Evolutionary conservation across 495 filamentous ascomycete genomes (phyloP).

Genomic region (Extremus antarcticus): DNA sequence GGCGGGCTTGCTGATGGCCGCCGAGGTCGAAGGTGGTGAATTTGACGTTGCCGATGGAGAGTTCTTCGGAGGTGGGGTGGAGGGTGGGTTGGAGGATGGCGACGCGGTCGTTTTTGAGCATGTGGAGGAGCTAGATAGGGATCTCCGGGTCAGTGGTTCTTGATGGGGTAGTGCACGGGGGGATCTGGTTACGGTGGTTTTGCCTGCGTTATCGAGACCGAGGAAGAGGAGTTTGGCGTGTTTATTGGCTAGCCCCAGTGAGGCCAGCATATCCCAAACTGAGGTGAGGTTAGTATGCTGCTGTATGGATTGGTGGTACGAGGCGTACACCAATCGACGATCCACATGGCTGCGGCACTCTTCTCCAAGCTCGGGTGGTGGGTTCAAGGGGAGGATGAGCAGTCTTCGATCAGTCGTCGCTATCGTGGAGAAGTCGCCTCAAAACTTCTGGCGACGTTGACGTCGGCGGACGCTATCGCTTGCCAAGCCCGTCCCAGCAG

Average conservation of each 20-base stretch:
- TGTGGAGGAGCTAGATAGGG: slow-evolving; percentile 24
- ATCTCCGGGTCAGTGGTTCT: slow-evolving; percentile 42
- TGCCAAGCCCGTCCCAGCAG: background rate
- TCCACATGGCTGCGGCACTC: slow-evolving; percentile 78
- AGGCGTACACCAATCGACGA: slow-evolving; percentile 80
- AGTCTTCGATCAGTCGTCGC: no score
- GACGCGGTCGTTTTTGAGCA: slow-evolving; percentile 87
- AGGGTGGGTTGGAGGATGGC: slow-evolving; percentile 68
- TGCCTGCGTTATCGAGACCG: slow-evolving; percentile 93
- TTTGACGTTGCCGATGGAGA: slow-evolving; percentile 70
- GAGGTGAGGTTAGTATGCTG: slow-evolving; percentile 2
- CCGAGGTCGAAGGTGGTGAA: slow-evolving; percentile 98
- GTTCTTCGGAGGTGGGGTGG: slow-evolving; percentile 74
- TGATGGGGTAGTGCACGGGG: slow-evolving; percentile 28
- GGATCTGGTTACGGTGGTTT: slow-evolving; percentile 59
- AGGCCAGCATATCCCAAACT: slow-evolving; percentile 92
- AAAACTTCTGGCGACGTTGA: slow-evolving; percentile 1
- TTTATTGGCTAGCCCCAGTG: slow-evolving; percentile 89
- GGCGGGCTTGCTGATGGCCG: slow-evolving; percentile 94
- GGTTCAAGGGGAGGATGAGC: background rate
- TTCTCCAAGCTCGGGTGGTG: no score
- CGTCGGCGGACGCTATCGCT: background rate
- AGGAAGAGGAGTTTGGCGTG: slow-evolving; percentile 82
- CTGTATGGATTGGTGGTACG: background rate
- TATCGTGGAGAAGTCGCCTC: background rate